phyloP scores from a whole-genome alignment of 371 early-diverging fungal genomes.

The Mucor ambiguus region DNA sequence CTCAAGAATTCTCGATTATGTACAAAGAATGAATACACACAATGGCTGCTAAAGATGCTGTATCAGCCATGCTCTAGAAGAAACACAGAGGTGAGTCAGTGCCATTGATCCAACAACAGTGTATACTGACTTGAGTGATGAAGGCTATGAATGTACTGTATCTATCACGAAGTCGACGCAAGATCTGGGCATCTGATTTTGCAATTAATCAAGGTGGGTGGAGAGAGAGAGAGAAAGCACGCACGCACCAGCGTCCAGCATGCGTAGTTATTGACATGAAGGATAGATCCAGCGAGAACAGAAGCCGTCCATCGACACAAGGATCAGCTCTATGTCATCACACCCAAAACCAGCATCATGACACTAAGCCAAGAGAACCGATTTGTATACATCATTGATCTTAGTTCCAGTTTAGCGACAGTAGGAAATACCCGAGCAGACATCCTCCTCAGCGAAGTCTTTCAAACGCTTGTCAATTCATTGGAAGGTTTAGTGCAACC shows the following conservation, averaged over 20 bases:
- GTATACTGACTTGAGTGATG: background rate
- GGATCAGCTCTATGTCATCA: slow-evolving; percentile 49
- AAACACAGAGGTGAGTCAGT: slow-evolving; percentile 34
- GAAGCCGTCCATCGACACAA: slow-evolving; percentile 15
- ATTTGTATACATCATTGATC: slow-evolving; percentile 75
- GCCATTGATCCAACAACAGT: background rate
- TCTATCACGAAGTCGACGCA: slow-evolving; percentile 40
- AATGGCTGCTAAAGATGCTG: slow-evolving; percentile 48
- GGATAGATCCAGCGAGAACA: slow-evolving; percentile 5
- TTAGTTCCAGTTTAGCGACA: slow-evolving; percentile 72
- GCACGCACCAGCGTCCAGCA: no score
- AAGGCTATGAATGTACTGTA: slow-evolving; percentile 41
- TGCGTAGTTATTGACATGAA: no score
- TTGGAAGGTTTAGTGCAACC: slow-evolving; percentile 49
- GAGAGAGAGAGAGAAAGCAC: no score
- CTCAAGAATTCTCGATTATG: slow-evolving; percentile 38
- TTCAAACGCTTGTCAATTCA: slow-evolving; percentile 56
- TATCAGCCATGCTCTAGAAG: slow-evolving; percentile 41
- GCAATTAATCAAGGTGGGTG: slow-evolving; percentile 28
- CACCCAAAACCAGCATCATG: slow-evolving; percentile 68
- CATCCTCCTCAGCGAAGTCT: slow-evolving; percentile 59
- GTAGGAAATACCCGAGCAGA: slow-evolving; percentile 62
- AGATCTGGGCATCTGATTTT: slow-evolving; percentile 43
- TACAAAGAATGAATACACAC: slow-evolving; percentile 51
- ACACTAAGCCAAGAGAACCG: slow-evolving; percentile 65